phyloP scores from a whole-genome alignment of 176 grass and related monocot genomes.

The Panicum miliaceum region DNA sequence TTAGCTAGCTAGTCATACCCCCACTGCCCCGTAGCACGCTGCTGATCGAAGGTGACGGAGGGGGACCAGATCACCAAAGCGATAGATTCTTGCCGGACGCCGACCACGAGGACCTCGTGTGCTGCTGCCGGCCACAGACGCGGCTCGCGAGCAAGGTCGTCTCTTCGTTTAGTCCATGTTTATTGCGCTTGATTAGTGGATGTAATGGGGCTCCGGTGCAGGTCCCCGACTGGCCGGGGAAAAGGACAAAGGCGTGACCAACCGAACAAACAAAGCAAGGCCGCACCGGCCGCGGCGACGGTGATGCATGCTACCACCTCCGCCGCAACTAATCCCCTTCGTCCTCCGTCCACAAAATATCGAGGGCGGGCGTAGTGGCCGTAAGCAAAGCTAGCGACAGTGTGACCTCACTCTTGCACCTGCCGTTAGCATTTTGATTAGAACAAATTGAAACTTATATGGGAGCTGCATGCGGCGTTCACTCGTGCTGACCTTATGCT shows the following conservation, averaged over 20 bases:
- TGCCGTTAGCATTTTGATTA: not conserved
- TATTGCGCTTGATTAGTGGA: constrained; percentile 9
- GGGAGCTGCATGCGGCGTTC: not conserved
- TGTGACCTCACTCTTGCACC: not conserved
- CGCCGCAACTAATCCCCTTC: not conserved
- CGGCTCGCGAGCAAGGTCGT: not conserved
- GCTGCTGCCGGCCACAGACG: constrained; percentile 39
- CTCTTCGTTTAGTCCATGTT: not conserved
- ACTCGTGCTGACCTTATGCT: not conserved
- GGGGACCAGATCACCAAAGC: not conserved
- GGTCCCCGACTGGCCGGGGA: not conserved
- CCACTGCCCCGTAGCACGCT: not conserved
- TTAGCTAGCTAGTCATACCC: not conserved
- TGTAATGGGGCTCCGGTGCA: not conserved
- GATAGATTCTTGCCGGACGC: not conserved
- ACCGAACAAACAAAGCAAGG: not conserved
- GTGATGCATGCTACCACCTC: not conserved
- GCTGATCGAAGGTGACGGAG: not conserved
- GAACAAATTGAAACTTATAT: too few species aligned
- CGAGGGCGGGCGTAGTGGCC: too few species aligned
- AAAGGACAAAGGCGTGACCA: constrained; percentile 6
- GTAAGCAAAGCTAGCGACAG: not conserved
- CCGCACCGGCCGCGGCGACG: constrained; percentile 33
- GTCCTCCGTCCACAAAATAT: constrained; percentile 33
- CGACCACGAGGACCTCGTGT: constrained; percentile 47